Percentiles rank a stretch among this genome's conserved stretches.
phyloP scores from a whole-genome alignment of 2,329 filamentous ascomycete species.

The Aureobasidium leucospermi region DNA sequence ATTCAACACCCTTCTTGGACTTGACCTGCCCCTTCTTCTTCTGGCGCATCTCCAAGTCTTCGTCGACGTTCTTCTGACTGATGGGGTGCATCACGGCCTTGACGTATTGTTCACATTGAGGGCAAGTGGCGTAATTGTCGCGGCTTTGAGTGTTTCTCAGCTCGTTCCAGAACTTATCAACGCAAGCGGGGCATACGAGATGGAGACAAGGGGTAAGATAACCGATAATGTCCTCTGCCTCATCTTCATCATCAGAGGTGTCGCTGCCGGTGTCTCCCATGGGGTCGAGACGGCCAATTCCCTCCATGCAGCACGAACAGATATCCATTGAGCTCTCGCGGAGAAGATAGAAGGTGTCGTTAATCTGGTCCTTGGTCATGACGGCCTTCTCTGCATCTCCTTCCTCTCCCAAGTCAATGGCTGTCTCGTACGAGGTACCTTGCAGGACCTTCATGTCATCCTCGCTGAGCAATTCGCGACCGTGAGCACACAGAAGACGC shows the following conservation, averaged over 20 bases:
- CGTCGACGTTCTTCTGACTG: slow-evolving; percentile 46
- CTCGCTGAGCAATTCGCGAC: slow-evolving; percentile 79
- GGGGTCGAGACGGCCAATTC: slow-evolving; percentile 50
- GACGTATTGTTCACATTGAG: slow-evolving; percentile 59
- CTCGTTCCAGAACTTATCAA: slow-evolving; percentile 51
- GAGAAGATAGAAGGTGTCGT: slow-evolving; percentile 79
- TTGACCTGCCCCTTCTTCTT: slow-evolving; percentile 28
- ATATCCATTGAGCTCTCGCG: slow-evolving; percentile 69
- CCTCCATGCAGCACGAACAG: slow-evolving; percentile 63
- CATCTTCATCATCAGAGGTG: slow-evolving; percentile 38
- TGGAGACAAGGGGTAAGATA: slow-evolving; percentile 85
- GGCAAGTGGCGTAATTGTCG: slow-evolving; percentile 53
- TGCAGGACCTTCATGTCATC: slow-evolving; percentile 74
- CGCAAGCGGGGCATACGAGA: slow-evolving; percentile 70
- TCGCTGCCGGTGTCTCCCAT: slow-evolving; percentile 35
- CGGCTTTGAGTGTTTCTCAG: slow-evolving; percentile 33
- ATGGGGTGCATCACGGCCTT: slow-evolving; percentile 61
- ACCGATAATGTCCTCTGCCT: slow-evolving; percentile 58
- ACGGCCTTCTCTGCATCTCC: slow-evolving; percentile 51
- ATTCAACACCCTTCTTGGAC: slow-evolving; percentile 57
- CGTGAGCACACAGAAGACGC: slow-evolving; percentile 85
- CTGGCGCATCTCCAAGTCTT: slow-evolving; percentile 47
- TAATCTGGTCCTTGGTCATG: slow-evolving; percentile 64
- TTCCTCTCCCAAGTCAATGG: slow-evolving; percentile 83
- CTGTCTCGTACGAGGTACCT: slow-evolving; percentile 61